Percentiles rank a stretch among this genome's conserved stretches.
These are phyloP conservation scores for Phellopilus nigrolimitatus DNA, from an alignment of 1,284 basidiomycete genomes.

Conservation along the genomic window DNA sequence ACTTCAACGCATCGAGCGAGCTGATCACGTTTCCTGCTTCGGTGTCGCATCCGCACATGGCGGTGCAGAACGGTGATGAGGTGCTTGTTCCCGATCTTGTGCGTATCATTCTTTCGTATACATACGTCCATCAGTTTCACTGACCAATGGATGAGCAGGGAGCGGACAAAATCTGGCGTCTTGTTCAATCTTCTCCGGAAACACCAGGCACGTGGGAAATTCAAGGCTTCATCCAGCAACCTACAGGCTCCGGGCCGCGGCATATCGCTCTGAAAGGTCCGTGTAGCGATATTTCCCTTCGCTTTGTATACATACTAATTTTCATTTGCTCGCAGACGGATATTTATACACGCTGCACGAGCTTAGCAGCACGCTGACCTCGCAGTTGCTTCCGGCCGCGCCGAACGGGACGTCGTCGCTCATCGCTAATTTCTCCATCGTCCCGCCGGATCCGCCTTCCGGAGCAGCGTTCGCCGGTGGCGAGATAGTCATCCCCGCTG, in stretches of 20 bases:
- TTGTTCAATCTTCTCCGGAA: slow-evolving; percentile 33
- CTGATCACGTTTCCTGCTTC: slow-evolving; percentile 50
- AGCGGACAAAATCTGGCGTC: slow-evolving; percentile 60
- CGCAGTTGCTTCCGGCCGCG: slow-evolving; percentile 52
- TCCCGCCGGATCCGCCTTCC: slow-evolving; percentile 45
- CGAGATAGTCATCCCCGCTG: slow-evolving; percentile 55
- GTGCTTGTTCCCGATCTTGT: slow-evolving; percentile 64
- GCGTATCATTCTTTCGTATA: slow-evolving; percentile 21
- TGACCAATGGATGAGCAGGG: slow-evolving; percentile 38
- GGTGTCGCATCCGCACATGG: slow-evolving; percentile 61
- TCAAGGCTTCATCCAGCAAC: slow-evolving; percentile 59
- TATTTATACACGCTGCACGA: slow-evolving; percentile 62
- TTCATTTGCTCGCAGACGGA: slow-evolving; percentile 36
- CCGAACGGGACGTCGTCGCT: slow-evolving; percentile 41
- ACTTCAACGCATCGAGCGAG: slow-evolving; percentile 38
- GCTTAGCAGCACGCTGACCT: slow-evolving; percentile 54
- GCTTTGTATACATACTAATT: slow-evolving; percentile 13
- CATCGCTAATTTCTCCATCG: slow-evolving; percentile 50
- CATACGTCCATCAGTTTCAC: not conserved
- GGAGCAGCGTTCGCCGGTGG: slow-evolving; percentile 48
- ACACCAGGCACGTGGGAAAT: slow-evolving; percentile 43
- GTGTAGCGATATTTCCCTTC: slow-evolving; percentile 20
- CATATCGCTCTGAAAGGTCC: slow-evolving; percentile 54
- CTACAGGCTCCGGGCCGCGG: slow-evolving; percentile 59
- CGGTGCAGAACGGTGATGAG: slow-evolving; percentile 46